Evolutionary conservation across 2,329 filamentous ascomycete genomes (phyloP), one percentile per base, ranked within the genome.

Genomic region (Verticillium alfalfae): DNA sequence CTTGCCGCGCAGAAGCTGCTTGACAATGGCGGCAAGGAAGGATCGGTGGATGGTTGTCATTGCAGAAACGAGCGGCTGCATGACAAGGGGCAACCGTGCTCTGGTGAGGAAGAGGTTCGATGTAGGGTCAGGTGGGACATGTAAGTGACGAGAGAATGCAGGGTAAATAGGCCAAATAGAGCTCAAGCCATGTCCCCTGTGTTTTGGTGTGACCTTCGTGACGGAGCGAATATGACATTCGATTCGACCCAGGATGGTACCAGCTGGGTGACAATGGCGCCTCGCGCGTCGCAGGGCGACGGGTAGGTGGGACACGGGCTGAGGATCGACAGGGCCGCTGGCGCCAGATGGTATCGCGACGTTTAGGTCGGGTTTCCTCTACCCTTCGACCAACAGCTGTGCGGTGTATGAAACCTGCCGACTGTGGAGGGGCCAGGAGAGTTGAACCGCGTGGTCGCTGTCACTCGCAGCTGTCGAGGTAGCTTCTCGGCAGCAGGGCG

Each of bases 1-100:
- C 74, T 83, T 87, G 67, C 85, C 85, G 59, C 81, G 79, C 58
- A 86, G 75, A 61, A 88, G 77, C 67, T 83, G 84, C 75, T 81
- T 85, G 71, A 87, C 68, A 60, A 83, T 73, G 63, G 83, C 84
- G 66, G 82, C 77, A 64, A 84, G 68, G 68, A 88, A 74, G 57
- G 79, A 78, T 72, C 81, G 81, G 66, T 79, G 82, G 67, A 88
- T 75, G 58, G 78, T 79, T 70, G 80, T 76, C 84, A 88, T 88
- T 72, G 80, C 78, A 78, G 77, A 77, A 79, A 78, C 75, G 79
- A 85, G 74, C 68, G 79, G 75, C 75, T 76, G 79, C 80, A 81
- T 78, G 73, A 74, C 73, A 78, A 70, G 63, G 64, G 66, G 59
- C 59, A 49, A 52, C 45, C 45, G 45, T 10, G 45, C n/a, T 22